A percentile compares a stretch with the other conserved stretches of the same genome.
Conservation (phyloP, 352 stramenopile species). For the Phytophthora uliginosa region DNA sequence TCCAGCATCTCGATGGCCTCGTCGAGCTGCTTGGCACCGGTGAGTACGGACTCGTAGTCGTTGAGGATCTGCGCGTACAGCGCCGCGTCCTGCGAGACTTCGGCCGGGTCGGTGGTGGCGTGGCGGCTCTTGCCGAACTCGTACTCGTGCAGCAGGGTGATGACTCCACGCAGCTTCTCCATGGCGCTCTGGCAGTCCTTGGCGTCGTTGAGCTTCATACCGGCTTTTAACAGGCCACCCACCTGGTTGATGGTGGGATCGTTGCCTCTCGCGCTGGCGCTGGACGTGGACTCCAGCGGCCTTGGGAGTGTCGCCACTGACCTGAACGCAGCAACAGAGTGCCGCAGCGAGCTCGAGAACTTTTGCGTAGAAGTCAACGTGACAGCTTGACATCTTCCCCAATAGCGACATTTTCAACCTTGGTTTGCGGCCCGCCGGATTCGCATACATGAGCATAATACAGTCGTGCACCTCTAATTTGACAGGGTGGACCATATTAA, state of each 20-base stretch:
- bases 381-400: too few species aligned
- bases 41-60: constrained; percentile 82
- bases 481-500: too few species aligned
- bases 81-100: constrained; percentile 76
- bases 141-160: constrained; percentile 72
- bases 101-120: constrained; percentile 56
- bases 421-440: too few species aligned
- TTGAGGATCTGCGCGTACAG: constrained; percentile 84
- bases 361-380: too few species aligned
- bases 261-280: constrained; percentile 47
- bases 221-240: constrained; percentile 73
- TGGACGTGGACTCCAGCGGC: constrained; percentile 37
- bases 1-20: constrained; percentile 83
- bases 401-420: too few species aligned
- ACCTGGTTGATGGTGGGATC: constrained; percentile 77
- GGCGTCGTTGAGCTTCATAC: constrained; percentile 82
- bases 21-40: constrained; percentile 77
- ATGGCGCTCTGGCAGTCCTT: constrained; percentile 60
- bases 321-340: background rate
- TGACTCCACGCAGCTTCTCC: constrained; percentile 72
- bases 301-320: background rate
- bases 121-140: constrained; percentile 71
- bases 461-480: too few species aligned
- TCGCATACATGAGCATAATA: too few species aligned
- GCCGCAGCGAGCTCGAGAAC: constrained; percentile 36